Base-by-base conservation (phyloP, 2,329 filamentous ascomycete genomes). In the Cladosporium oxysporum region DNA sequence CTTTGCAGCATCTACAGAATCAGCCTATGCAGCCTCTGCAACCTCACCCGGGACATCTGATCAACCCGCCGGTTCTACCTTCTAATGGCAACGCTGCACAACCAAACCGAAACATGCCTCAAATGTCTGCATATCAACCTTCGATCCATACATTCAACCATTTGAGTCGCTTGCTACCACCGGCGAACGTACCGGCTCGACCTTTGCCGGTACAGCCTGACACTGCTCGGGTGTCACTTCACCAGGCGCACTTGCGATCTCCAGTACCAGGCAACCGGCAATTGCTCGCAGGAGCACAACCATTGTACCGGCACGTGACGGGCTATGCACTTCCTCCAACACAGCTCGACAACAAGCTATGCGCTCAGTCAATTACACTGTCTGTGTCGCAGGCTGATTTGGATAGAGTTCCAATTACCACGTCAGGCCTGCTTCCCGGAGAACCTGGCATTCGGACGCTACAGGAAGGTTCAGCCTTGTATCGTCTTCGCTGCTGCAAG, bases 401-500 rank as follows among this genome's bases (percentile, higher is more conserved):
- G 71, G 64, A 55, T 14, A 28, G 7, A 2, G 50, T 55, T 21
- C 60, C 60, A 4, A n/a, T 7, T 8, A 28, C n/a, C 14, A 29
- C 12, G 14, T 16, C 60, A 7, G 31, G 29, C 21, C 31, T 52
- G n/a, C 12, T 57, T 21, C 50, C 35, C 1, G 61, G 61, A 57
- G 61, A 31, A 23, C 61, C 61, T 11, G 18, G 33, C 1, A 7
- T 49, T 50, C 78, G 76, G 64, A 68, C 58, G 29, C 81, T 79
- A 71, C 79, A 76, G 21, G 80, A 87, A 66, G 85, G 85, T 5
- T 87, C 85, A 59, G 77, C 85, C 5, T 84, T 87, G 41, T 89
- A 89, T 73, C 90, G 92, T 18, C 72, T 96, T 26, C 88, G 91
- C 11, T 90, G 90, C 73, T 85, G 90, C 71, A 80, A 81, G 66